phyloP scores from a whole-genome alignment of 2,329 filamentous ascomycete genomes.

The Colletotrichum filicis region DNA sequence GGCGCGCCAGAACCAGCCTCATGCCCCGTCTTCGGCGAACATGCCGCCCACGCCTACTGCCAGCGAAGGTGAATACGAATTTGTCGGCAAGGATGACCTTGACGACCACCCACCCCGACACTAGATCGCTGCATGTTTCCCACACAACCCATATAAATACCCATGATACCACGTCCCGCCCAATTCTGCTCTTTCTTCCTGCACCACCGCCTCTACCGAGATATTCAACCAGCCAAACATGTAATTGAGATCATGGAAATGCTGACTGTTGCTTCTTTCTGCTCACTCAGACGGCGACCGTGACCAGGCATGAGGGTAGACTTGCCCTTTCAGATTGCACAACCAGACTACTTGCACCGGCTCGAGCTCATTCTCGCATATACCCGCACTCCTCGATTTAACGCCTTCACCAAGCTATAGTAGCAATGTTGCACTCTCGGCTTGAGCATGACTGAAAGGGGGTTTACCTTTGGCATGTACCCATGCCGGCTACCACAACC shows the following conservation, averaged over 20 bases:
- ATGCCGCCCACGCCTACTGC: slow-evolving; percentile 70
- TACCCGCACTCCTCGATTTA: slow-evolving; percentile 32
- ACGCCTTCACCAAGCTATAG: background rate
- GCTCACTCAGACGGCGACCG: slow-evolving; percentile 48
- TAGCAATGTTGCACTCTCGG: slow-evolving; percentile 5
- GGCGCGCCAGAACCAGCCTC: slow-evolving; percentile 59
- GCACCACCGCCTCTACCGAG: slow-evolving; percentile 4
- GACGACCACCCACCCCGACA: slow-evolving; percentile 34
- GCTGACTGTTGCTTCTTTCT: slow-evolving; percentile 35
- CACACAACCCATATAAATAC: slow-evolving; percentile 21
- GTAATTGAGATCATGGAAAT: slow-evolving; percentile 19
- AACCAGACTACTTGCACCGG: slow-evolving; percentile 20
- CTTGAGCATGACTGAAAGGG: background rate
- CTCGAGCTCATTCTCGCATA: slow-evolving; percentile 22
- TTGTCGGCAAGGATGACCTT: slow-evolving; percentile 39
- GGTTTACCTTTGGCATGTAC: background rate
- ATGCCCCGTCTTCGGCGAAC: slow-evolving; percentile 63
- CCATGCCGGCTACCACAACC: slow-evolving; percentile 2
- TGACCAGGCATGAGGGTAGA: slow-evolving; percentile 43
- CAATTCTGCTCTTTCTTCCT: background rate
- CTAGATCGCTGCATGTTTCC: slow-evolving; percentile 17
- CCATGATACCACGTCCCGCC: slow-evolving; percentile 21
- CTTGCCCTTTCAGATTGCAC: slow-evolving; percentile 20
- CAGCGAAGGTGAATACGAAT: slow-evolving; percentile 70
- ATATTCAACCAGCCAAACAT: slow-evolving; percentile 16